Percentiles rank a stretch among this genome's conserved stretches.
These are phyloP conservation scores for Hippophae rhamnoides DNA, from an alignment of 306 rosid genomes.

Conservation along the genomic window DNA sequence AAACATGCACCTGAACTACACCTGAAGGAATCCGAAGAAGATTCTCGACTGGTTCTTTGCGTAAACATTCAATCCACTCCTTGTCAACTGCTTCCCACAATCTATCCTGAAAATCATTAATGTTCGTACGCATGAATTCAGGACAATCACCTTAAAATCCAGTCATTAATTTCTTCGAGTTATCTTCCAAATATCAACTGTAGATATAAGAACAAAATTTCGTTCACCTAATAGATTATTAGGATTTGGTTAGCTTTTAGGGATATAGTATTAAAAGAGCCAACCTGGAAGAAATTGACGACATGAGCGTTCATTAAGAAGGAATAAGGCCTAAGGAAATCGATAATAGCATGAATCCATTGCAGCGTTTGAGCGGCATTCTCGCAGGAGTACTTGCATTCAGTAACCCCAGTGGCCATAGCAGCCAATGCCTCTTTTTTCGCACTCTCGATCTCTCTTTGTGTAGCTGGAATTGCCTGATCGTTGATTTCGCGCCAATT, in stretches of 20 bases:
- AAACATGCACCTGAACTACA: slow-evolving; percentile 38
- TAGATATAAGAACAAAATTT: too few relatives aligned
- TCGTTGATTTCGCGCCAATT: too few relatives aligned
- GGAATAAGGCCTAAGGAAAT: slow-evolving; percentile 45
- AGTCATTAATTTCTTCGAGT: background rate
- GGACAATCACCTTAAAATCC: too few relatives aligned
- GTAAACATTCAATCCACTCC: slow-evolving; percentile 78
- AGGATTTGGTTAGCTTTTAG: background rate
- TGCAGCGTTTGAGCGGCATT: slow-evolving; percentile 35
- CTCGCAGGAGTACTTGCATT: slow-evolving; percentile 44
- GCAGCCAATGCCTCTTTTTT: background rate
- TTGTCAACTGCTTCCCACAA: slow-evolving; percentile 60
- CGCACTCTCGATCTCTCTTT: background rate
- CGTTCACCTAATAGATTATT: background rate
- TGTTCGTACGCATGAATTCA: too few relatives aligned
- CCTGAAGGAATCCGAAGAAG: slow-evolving; percentile 80
- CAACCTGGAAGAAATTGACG: slow-evolving; percentile 79
- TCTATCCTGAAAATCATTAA: slow-evolving; percentile 36
- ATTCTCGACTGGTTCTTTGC: slow-evolving; percentile 46
- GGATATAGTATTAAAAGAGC: background rate
- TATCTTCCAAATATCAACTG: background rate
- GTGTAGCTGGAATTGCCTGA: too few relatives aligned
- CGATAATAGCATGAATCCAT: slow-evolving; percentile 68
- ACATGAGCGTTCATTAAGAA: slow-evolving; percentile 52
- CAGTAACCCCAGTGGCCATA: background rate